phyloP scores from a whole-genome alignment of 2,329 filamentous ascomycete genomes.

The Xylariaceae sp. region DNA sequence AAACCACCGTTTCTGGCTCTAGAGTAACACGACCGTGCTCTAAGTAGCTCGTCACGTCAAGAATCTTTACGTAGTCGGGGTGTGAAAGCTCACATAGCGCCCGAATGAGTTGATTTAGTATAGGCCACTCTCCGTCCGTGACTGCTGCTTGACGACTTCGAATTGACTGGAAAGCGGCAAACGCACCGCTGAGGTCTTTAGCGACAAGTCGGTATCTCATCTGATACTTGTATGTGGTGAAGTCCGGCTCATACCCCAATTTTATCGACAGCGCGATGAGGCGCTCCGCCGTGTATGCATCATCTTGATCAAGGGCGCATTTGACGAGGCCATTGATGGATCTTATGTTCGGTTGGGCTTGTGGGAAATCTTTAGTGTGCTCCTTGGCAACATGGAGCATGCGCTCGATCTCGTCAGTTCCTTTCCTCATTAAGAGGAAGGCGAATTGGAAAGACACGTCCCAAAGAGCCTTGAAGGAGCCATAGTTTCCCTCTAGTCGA shows the following conservation, averaged over 20 bases:
- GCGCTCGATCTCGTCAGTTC: slow-evolving; percentile 63
- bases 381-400: slow-evolving; percentile 65
- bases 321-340: slow-evolving; percentile 74
- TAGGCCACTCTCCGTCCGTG: slow-evolving; percentile 53
- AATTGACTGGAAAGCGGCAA: slow-evolving; percentile 58
- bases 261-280: slow-evolving; percentile 63
- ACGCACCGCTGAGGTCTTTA: slow-evolving; percentile 65
- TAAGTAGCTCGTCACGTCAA: slow-evolving; percentile 66
- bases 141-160: slow-evolving; percentile 49
- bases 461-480: slow-evolving; percentile 51
- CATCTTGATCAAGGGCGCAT: slow-evolving; percentile 62
- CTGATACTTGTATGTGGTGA: slow-evolving; percentile 65
- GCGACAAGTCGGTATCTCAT: slow-evolving; percentile 70
- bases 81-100: slow-evolving; percentile 57
- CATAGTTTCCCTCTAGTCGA: slow-evolving; percentile 21
- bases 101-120: slow-evolving; percentile 67
- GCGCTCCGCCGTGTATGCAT: slow-evolving; percentile 67
- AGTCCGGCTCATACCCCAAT: slow-evolving; percentile 60
- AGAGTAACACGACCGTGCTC: slow-evolving; percentile 65
- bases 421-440: slow-evolving; percentile 61
- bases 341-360: slow-evolving; percentile 54
- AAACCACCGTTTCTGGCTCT: slow-evolving; percentile 67
- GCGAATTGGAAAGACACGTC: slow-evolving; percentile 73
- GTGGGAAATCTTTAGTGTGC: slow-evolving; percentile 41
- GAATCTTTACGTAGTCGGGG: slow-evolving; percentile 64